Evolutionary conservation across 345 rosid genomes (phyloP).

Genomic region (Limnanthes douglasii): DNA sequence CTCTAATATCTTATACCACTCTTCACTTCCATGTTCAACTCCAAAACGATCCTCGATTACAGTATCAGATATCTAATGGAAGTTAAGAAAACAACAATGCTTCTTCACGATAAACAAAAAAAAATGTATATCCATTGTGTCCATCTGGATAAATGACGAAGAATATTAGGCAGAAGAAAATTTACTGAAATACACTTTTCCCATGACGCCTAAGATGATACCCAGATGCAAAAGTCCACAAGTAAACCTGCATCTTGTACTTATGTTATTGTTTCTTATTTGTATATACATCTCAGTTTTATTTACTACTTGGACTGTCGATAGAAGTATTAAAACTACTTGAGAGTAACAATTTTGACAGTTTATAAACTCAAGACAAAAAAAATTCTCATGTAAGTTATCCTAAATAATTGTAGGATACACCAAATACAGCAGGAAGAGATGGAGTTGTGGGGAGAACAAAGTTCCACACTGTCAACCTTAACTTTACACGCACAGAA

Average conservation of each 20-base stretch:
- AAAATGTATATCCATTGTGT: too few species aligned
- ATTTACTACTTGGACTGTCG: not conserved
- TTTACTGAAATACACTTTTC: too few species aligned
- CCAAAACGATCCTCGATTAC: constrained; percentile 95
- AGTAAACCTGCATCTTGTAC: not conserved
- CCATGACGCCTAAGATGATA: too few species aligned
- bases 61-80: constrained; percentile 68
- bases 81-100: constrained; percentile 18
- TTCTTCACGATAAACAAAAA: too few species aligned
- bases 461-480: constrained; percentile 92
- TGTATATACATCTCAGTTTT: not conserved
- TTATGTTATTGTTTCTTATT: not conserved
- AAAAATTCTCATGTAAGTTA: too few species aligned
- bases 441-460: constrained; percentile 81
- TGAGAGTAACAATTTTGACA: too few species aligned
- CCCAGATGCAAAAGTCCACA: too few species aligned
- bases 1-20: constrained; percentile 73
- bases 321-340: too few species aligned
- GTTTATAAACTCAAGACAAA: too few species aligned
- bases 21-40: constrained; percentile 67
- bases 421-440: constrained; percentile 95
- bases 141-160: too few species aligned
- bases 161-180: too few species aligned
- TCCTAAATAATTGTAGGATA: too few species aligned
- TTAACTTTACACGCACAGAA: constrained; percentile 60